A percentile compares a stretch with the other conserved stretches of the same genome.
phyloP scores from a whole-genome alignment of 331 rosid species.

The Quercus phellos region DNA sequence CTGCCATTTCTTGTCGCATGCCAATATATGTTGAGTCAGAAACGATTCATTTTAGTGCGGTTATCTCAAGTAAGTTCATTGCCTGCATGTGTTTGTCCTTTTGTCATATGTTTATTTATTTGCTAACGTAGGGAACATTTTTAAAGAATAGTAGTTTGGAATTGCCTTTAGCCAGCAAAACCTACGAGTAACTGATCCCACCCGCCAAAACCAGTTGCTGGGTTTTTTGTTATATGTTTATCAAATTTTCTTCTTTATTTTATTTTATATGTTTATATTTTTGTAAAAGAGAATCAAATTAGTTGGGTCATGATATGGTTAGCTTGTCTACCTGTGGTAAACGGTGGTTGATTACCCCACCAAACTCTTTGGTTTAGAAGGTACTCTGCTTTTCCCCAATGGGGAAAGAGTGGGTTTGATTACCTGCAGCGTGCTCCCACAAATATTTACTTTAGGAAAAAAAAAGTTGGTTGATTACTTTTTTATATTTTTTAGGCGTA shows the following conservation, averaged over 20 bases:
- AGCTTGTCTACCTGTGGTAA: not conserved
- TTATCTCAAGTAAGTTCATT: conserved; percentile 67
- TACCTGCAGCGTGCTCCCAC: no score
- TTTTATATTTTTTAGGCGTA: conserved; percentile 48
- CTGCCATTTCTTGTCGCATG: conserved; percentile 67
- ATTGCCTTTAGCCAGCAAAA: no score
- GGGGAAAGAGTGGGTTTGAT: no score
- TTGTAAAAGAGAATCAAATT: not conserved
- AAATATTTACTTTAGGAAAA: no score
- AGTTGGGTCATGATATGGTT: conserved; percentile 15
- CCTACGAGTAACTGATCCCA: no score
- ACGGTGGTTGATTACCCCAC: not conserved
- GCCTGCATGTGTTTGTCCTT: not conserved
- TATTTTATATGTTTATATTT: not conserved
- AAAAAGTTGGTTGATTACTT: not conserved
- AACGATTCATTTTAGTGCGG: conserved; percentile 33
- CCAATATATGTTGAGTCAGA: conserved; percentile 17
- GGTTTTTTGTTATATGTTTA: not conserved
- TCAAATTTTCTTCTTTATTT: no score
- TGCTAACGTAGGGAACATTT: no score
- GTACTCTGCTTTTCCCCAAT: no score
- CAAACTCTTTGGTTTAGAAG: no score
- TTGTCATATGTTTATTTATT: no score
- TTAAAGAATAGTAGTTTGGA: no score
- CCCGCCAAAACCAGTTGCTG: no score